phyloP scores from a whole-genome alignment of 2,329 filamentous ascomycete genomes.

The Arachnomyces sp. region DNA sequence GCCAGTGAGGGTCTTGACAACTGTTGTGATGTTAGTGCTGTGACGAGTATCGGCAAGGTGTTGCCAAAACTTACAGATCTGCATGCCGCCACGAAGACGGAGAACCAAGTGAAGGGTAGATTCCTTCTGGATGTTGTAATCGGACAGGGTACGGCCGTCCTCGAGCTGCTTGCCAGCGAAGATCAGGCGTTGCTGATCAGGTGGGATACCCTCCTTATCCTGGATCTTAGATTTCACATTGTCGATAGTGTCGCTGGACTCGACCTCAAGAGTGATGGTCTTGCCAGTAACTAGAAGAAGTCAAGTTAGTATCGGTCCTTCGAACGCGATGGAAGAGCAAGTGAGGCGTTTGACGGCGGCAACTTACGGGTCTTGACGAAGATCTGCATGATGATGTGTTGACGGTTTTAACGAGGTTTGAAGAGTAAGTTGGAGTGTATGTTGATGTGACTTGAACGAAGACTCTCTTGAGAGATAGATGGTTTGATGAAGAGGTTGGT shows the following conservation, averaged over 20 bases:
- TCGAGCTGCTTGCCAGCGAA: constrained; percentile 54
- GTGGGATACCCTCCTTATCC: constrained; percentile 54
- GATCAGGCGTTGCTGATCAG: constrained; percentile 52
- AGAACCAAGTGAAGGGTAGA: constrained; percentile 68
- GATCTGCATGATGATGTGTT: constrained; percentile 70
- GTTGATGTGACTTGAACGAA: constrained; percentile 7
- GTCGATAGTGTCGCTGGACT: constrained; percentile 43
- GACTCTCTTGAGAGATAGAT: constrained; percentile 7
- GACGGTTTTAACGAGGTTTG: constrained; percentile 1
- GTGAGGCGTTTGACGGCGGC: constrained; percentile 20
- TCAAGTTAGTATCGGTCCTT: constrained; percentile 24
- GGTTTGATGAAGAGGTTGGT: constrained; percentile 13
- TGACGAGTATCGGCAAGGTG: not conserved
- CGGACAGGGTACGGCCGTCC: constrained; percentile 48
- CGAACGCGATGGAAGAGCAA: not conserved
- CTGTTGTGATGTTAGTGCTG: constrained; percentile 22
- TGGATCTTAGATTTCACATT: constrained; percentile 54
- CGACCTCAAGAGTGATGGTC: constrained; percentile 46
- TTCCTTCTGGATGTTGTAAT: constrained; percentile 53
- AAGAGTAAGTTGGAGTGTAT: constrained; percentile 2
- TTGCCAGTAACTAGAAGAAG: constrained; percentile 50
- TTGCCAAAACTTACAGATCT: constrained; percentile 49
- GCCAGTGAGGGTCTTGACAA: constrained; percentile 54
- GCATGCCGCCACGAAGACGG: constrained; percentile 59
- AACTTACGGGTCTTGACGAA: constrained; percentile 91